Conservation (phyloP, 352 stramenopile species). For the Blastocystis sp. region DNA sequence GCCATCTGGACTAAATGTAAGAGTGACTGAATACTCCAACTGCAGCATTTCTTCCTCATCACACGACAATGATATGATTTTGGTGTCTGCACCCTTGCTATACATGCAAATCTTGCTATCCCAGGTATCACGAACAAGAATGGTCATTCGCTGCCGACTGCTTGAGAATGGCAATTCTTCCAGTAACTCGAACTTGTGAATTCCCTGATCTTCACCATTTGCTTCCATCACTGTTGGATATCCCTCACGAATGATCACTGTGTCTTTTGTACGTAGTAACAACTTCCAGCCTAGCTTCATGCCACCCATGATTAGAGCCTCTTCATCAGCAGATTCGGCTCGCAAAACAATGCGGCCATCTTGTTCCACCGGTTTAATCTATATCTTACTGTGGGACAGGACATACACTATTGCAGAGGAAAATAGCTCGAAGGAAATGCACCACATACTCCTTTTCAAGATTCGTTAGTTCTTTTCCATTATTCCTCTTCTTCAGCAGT, state of each 20-base stretch:
- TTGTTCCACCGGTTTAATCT: conserved; percentile 57
- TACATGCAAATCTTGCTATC: conserved; percentile 51
- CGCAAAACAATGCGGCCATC: conserved; percentile 20
- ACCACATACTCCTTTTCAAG: neutral
- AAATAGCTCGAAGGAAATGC: conserved; percentile 13
- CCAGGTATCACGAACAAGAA: conserved; percentile 23
- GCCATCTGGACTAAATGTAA: neutral
- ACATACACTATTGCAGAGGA: conserved; percentile 38
- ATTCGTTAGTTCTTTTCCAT: neutral
- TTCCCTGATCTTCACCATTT: neutral
- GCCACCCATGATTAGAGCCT: neutral
- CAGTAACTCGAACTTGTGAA: conserved; percentile 45
- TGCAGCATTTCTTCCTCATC: neutral
- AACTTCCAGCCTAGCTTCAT: conserved; percentile 31
- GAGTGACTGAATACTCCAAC: neutral
- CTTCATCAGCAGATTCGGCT: conserved; percentile 51
- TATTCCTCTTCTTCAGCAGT: neutral
- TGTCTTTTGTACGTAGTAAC: conserved; percentile 42
- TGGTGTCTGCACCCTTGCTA: conserved; percentile 42
- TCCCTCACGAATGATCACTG: conserved; percentile 22
- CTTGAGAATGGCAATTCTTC: conserved; percentile 36
- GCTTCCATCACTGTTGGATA: neutral
- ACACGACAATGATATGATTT: conserved; percentile 15
- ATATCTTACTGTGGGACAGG: neutral
- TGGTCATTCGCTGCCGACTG: conserved; percentile 46